These are phyloP conservation scores for Dionaea muscipula DNA, from an alignment of 179 eudicot genomes.

Conservation along the genomic window DNA sequence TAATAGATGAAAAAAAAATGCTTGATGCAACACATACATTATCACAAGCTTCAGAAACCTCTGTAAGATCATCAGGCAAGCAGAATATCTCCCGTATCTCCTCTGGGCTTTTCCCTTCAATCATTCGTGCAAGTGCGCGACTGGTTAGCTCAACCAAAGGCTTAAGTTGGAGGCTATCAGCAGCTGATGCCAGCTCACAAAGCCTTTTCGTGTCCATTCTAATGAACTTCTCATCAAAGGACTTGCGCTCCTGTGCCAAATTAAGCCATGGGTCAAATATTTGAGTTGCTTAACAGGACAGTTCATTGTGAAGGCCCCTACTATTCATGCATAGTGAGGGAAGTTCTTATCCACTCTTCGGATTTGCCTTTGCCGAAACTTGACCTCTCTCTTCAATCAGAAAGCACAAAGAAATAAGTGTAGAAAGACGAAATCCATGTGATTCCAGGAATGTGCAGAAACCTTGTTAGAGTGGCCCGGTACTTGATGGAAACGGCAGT, in stretches of 20 bases:
- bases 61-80: conserved; percentile 96
- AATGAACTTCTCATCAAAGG: conserved; percentile 72
- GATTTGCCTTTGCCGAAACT: not conserved
- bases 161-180: conserved; percentile 83
- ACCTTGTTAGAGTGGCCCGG: conserved; percentile 89
- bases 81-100: conserved; percentile 89
- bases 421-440: not conserved
- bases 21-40: conserved; percentile 39
- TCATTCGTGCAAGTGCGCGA: conserved; percentile 84
- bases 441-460: not conserved
- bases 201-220: conserved; percentile 77
- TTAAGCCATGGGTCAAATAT: conserved; percentile 10
- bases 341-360: not conserved
- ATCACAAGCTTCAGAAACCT: conserved; percentile 71
- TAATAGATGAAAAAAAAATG: conserved; percentile 25
- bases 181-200: conserved; percentile 89
- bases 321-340: not conserved
- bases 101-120: conserved; percentile 84
- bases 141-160: conserved; percentile 85
- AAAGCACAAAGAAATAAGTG: not conserved
- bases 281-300: conserved; percentile 1
- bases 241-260: conserved; percentile 56
- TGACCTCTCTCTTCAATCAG: not conserved
- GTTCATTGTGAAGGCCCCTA: not conserved
- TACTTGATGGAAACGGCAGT: conserved; percentile 83